Percentiles rank a stretch among this genome's conserved stretches.
Conservation (phyloP, 768 basidiomycete species). For the Sporobolomyces phaffii region DNA sequence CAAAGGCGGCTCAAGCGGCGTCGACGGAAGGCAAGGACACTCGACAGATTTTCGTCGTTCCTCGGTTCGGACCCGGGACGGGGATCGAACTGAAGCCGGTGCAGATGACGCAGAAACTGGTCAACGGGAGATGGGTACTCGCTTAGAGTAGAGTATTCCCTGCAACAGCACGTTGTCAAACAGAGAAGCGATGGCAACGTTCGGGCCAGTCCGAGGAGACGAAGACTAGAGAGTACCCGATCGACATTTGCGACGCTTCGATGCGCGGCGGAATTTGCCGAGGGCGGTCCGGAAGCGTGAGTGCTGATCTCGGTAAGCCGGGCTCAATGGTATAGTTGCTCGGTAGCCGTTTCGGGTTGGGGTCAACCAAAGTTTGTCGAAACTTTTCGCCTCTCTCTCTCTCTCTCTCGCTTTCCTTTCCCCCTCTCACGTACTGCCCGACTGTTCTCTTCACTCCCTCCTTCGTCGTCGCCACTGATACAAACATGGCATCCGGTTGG, state of each 20-base stretch:
- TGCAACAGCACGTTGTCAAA: too few species aligned
- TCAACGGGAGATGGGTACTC: constrained; percentile 47
- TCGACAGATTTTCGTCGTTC: constrained; percentile 65
- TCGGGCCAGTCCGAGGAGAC: too few species aligned
- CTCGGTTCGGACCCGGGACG: constrained; percentile 73
- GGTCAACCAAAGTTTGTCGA: background rate
- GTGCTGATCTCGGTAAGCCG: too few species aligned
- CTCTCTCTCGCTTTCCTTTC: background rate
- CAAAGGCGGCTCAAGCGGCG: constrained; percentile 14
- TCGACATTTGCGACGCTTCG: too few species aligned
- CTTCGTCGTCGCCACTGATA: too few species aligned
- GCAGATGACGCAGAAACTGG: constrained; percentile 47
- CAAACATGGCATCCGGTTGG: background rate
- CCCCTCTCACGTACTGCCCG: background rate
- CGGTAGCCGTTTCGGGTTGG: too few species aligned
- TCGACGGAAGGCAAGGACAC: constrained; percentile 6
- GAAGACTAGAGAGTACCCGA: too few species aligned
- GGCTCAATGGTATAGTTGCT: too few species aligned
- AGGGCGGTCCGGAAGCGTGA: too few species aligned
- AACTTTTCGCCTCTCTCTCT: background rate
- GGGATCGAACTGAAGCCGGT: constrained; percentile 78
- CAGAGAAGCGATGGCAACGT: too few species aligned
- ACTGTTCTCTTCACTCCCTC: too few species aligned
- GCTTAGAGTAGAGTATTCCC: background rate
- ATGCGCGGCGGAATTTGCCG: too few species aligned